Evolutionary conservation across 2,329 filamentous ascomycete genomes (phyloP).

Genomic region (Epichloe hybrida): DNA sequence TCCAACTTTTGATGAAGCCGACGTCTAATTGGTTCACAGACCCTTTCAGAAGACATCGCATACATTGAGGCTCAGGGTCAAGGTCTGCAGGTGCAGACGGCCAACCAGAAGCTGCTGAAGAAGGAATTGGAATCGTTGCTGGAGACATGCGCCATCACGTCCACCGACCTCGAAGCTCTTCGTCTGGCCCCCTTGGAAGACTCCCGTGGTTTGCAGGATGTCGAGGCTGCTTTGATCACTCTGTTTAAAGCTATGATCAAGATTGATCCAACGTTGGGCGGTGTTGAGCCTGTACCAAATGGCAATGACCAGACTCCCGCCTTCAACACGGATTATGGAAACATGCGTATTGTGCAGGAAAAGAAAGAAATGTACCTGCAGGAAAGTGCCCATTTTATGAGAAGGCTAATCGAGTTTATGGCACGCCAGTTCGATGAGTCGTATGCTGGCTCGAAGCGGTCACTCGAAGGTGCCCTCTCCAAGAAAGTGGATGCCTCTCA

Average conservation of each 20-base stretch:
- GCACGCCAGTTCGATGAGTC: slow-evolving; percentile 65
- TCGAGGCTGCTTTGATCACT: slow-evolving; percentile 64
- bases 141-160: slow-evolving; percentile 78
- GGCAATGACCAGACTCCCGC: slow-evolving; percentile 34
- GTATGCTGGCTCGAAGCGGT: slow-evolving; percentile 54
- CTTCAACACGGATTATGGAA: slow-evolving; percentile 62
- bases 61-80: slow-evolving; percentile 97
- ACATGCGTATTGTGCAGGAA: slow-evolving; percentile 88
- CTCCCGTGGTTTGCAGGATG: slow-evolving; percentile 55
- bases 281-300: slow-evolving; percentile 32
- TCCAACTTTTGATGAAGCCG: background rate
- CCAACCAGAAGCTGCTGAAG: slow-evolving; percentile 89
- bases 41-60: slow-evolving; percentile 85
- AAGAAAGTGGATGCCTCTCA: slow-evolving; percentile 58
- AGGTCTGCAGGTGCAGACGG: slow-evolving; percentile 90
- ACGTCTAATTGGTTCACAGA: slow-evolving; percentile 36
- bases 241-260: slow-evolving; percentile 88
- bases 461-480: slow-evolving; percentile 44
- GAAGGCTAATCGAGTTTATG: slow-evolving; percentile 71
- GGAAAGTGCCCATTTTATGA: slow-evolving; percentile 64
- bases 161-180: slow-evolving; percentile 58
- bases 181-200: slow-evolving; percentile 61
- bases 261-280: slow-evolving; percentile 70
- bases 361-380: slow-evolving; percentile 81
- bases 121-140: slow-evolving; percentile 82